Evolutionary conservation across 306 rosid genomes (phyloP), one percentile per base, ranked within the genome.

Genomic region (Quercus agrifolia): DNA sequence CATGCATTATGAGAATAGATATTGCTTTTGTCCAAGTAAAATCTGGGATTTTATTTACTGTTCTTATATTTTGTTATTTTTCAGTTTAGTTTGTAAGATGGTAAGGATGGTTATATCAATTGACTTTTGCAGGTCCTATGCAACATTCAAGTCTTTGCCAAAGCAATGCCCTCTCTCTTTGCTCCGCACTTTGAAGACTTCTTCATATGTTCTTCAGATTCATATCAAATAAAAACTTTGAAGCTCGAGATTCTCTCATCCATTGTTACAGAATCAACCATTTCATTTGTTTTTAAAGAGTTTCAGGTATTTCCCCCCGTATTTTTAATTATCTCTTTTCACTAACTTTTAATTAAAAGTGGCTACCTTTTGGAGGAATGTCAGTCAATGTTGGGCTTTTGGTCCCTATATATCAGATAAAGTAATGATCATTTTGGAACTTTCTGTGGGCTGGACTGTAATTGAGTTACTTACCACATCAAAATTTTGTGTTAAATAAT

Each of bases 131-230:
- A 93, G 99, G 96, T 91, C 73, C 86, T 91, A 76, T 91, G 92
- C 90, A 93, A 93, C 86, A 89, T 96, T 87, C 97, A 89, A 87
- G 98, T 96, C 78, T 96, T 96, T 87, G 98, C 93, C 58, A 93
- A 91, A 88, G 96, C 99, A 70, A 87, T 90, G 89, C 93, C 98
- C 73, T 93, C 87, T 80, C 96, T 89, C 71, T 93, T 96, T 81
- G 89, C 93, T 77, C 90, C 93, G 21, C 75, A 89, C 85, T 93
- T 80, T 80, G 87, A 96, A 87, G 97, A 96, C 78, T 91, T 96
- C 54, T 96, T 86, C 78, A 76, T 91, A 83, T 88, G 88, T 81
- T 88, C 90, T 73, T 91, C 93, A 71, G 99, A 96, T 89, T 89
- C 98, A 54, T 89, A 90, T 88, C 98, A 91, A 83, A 90, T 88